Evolutionary conservation across 306 rosid genomes (phyloP), one percentile per base, ranked within the genome.

Genomic region (Cicer judaicum): DNA sequence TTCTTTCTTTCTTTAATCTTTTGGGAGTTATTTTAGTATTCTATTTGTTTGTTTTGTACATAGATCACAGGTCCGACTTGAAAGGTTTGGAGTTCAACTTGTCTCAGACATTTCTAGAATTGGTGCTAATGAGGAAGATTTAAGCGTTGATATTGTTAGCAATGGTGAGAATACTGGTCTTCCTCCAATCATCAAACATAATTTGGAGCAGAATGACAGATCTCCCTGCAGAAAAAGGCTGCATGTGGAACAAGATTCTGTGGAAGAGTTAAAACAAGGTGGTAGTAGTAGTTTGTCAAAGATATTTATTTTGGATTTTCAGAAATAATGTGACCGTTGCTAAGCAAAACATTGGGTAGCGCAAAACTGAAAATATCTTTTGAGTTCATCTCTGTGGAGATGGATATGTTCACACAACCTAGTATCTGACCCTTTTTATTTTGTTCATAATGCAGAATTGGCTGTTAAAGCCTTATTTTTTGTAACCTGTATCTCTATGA

Each of bases 61-160:
- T 83, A 94, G 99, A 68, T 94, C 99, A 53, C 90, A 94, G 74
- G 88, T 50, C 72, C 90, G 88, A 71, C 89, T 94, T 67, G 85
- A 89, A 66, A 89, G 88, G 79, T 78, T 94, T 64, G 97, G 96
- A 18, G 92, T 88, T 74, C 92, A 92, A 76, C 96, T 92, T 84
- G 89, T 79, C 70, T 83, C 86, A 2, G 95, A 92, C 81, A 78
- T 88, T 64, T 49, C 85, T 84, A 86, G 79, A 82, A 76, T 60
- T 80, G 86, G 82, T 81, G 87, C 77, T 68, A 86, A 82, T 64
- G 99, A 87, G 84, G 98, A 95, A 86, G 98, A 92, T 78, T 84
- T 84, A 15, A 86, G 89, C 76, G 85, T 92, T 55, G 89, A 95
- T 85, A 83, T 95, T 75, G 76, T 92, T 10, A 84, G 97, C 74